Conservation (phyloP, 495 filamentous ascomycete genomes). For the Xanthoparmelia taractica region DNA sequence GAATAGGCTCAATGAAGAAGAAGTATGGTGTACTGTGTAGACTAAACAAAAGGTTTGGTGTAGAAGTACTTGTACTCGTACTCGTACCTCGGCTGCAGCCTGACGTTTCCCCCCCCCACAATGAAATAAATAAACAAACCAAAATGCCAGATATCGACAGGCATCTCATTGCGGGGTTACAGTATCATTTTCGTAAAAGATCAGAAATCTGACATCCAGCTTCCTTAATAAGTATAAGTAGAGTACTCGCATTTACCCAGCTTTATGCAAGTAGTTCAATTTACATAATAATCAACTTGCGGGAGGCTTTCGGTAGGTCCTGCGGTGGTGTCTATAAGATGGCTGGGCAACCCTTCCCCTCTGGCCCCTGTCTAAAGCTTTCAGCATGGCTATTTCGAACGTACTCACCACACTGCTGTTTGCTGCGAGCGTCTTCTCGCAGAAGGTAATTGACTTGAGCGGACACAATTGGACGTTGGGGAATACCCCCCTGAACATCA, state of each 20-base stretch:
- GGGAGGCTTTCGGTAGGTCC: background rate
- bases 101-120: background rate
- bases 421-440: conserved; percentile 15
- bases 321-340: background rate
- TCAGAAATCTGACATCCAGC: background rate
- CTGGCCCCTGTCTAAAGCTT: background rate
- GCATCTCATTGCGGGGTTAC: conserved; percentile 3
- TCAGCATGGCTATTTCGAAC: background rate
- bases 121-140: background rate
- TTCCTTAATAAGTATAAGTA: background rate
- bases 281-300: background rate
- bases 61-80: too few species aligned
- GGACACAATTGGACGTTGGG: conserved; percentile 49
- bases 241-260: background rate
- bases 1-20: background rate
- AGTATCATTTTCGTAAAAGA: background rate
- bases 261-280: background rate
- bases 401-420: background rate
- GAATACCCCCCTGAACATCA: conserved; percentile 44
- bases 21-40: too few species aligned
- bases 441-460: conserved; percentile 46
- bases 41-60: too few species aligned
- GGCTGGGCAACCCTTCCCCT: background rate
- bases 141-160: too few species aligned
- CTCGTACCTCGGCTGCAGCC: background rate